Percentiles rank a stretch among this genome's conserved stretches.
Conservation (phyloP, 305 asterid genomes). For the Fraxinus platypoda region DNA sequence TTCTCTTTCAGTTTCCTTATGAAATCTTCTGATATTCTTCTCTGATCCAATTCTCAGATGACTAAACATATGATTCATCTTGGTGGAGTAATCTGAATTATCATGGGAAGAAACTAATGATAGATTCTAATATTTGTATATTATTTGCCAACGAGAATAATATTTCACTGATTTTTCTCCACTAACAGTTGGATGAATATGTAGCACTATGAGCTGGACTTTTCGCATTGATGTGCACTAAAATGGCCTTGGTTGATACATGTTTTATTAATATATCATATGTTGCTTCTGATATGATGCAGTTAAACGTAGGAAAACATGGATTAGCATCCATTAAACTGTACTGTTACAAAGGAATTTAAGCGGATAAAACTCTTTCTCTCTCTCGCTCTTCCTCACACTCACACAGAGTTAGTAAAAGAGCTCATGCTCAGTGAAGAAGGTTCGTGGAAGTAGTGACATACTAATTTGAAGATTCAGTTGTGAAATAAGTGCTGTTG, state of each 20-base stretch:
- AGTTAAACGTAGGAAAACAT: constrained; percentile 28
- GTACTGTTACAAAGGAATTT: constrained; percentile 28
- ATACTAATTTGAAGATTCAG: constrained; percentile 52
- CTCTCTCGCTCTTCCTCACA: constrained; percentile 14
- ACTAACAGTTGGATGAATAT: constrained; percentile 23
- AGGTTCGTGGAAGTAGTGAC: constrained; percentile 39
- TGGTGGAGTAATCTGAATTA: constrained; percentile 34
- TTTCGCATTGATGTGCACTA: constrained; percentile 18
- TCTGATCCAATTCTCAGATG: constrained; percentile 3
- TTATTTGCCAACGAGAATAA: constrained; percentile 3
- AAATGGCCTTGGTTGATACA: constrained; percentile 15
- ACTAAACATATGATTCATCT: constrained; percentile 13
- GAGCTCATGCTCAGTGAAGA: constrained; percentile 37
- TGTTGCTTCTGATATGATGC: not conserved
- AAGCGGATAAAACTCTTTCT: constrained; percentile 10
- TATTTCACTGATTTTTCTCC: constrained; percentile 9
- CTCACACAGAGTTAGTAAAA: constrained; percentile 6
- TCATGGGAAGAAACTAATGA: constrained; percentile 25
- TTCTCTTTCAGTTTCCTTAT: constrained; percentile 6
- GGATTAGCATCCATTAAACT: constrained; percentile 34
- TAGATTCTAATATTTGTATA: constrained; percentile 21
- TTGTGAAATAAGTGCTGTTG: constrained; percentile 54
- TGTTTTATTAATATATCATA: not conserved
- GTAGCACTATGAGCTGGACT: constrained; percentile 33
- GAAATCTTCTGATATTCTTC: not conserved